Evolutionary conservation across 768 basidiomycete genomes (phyloP).

Genomic region (Collybia nuda): DNA sequence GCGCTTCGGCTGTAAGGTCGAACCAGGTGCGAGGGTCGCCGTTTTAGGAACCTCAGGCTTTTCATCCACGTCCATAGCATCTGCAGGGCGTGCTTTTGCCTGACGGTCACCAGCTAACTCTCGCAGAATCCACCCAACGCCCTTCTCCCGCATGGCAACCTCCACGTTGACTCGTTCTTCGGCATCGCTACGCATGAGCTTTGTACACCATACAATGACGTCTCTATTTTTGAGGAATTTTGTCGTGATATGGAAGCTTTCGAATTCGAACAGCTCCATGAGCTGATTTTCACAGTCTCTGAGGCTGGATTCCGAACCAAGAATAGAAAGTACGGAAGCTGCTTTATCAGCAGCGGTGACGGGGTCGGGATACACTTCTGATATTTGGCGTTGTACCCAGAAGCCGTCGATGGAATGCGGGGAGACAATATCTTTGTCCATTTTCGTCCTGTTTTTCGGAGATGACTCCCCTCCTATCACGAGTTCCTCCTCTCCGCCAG

Average conservation of each 20-base stretch:
- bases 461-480: constrained; percentile 76
- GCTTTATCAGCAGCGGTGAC: constrained; percentile 94
- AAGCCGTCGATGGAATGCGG: constrained; percentile 94
- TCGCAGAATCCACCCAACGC: constrained; percentile 92
- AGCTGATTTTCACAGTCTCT: constrained; percentile 95
- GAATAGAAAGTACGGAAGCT: constrained; percentile 75
- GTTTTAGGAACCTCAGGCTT: constrained; percentile 71
- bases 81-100: constrained; percentile 42
- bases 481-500: constrained; percentile 62
- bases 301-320: constrained; percentile 81
- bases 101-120: constrained; percentile 84
- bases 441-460: constrained; percentile 48
- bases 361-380: constrained; percentile 90
- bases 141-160: constrained; percentile 98
- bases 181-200: constrained; percentile 85
- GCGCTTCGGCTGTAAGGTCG: constrained; percentile 80
- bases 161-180: constrained; percentile 92
- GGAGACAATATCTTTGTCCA: constrained; percentile 78
- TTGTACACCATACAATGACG: constrained; percentile 96
- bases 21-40: constrained; percentile 85
- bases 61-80: constrained; percentile 82
- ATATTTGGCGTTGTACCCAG: constrained; percentile 96
- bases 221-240: constrained; percentile 95
- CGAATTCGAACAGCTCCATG: constrained; percentile 95
- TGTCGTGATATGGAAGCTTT: constrained; percentile 86